These are phyloP conservation scores for Ophiorrhiza pumila DNA, from an alignment of 257 asterid species.

Conservation along the genomic window DNA sequence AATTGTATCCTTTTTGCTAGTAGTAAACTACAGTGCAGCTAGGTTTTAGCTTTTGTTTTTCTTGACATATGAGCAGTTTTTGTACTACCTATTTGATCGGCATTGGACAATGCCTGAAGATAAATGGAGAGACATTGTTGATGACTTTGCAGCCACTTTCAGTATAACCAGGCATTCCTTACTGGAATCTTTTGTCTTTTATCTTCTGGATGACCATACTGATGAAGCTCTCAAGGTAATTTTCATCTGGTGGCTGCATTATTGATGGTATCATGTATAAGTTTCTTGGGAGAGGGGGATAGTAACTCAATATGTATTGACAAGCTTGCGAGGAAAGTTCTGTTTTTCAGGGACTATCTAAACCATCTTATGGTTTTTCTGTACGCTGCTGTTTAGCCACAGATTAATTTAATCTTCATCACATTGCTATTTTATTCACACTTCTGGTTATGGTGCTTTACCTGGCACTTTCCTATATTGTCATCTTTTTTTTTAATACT, in stretches of 20 bases:
- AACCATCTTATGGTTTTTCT: neutral
- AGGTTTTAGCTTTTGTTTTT: conserved; percentile 38
- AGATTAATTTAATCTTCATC: neutral
- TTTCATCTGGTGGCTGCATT: conserved; percentile 2
- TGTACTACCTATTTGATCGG: conserved; percentile 89
- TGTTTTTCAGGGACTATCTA: neutral
- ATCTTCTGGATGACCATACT: conserved; percentile 85
- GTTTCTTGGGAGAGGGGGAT: neutral
- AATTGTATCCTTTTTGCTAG: conserved; percentile 67
- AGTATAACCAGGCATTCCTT: conserved; percentile 71
- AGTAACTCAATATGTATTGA: neutral
- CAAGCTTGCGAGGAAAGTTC: neutral
- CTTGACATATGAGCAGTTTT: conserved; percentile 55
- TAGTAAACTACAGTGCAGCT: neutral
- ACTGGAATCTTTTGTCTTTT: conserved; percentile 80
- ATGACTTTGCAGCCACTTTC: conserved; percentile 88
- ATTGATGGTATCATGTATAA: neutral
- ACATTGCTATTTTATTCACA: neutral
- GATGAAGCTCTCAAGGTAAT: conserved; percentile 78
- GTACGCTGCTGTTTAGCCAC: neutral
- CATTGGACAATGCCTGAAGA: conserved; percentile 75
- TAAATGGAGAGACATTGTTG: conserved; percentile 65
- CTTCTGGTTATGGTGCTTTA: neutral
- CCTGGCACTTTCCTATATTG: neutral
- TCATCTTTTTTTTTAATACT: too few species aligned